Conservation (phyloP, 495 filamentous ascomycete genomes). For the Penicillium verhagenii region DNA sequence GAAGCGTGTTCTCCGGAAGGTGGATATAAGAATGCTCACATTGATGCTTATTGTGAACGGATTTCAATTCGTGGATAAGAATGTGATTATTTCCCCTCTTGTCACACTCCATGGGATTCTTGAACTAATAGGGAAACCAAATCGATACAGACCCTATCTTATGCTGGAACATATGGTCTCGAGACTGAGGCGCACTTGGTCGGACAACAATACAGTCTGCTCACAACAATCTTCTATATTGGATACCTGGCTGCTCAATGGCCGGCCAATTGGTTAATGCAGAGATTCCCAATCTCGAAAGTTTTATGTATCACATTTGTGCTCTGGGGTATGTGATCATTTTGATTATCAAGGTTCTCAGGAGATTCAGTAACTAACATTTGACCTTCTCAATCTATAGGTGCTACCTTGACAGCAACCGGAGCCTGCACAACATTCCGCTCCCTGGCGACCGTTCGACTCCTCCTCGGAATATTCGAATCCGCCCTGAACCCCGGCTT, state of each 20-base stretch:
- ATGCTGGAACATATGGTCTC: neutral
- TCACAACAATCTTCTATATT: neutral
- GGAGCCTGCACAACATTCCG: neutral
- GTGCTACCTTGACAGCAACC: neutral
- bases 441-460: neutral
- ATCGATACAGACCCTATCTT: neutral
- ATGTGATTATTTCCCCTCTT: neutral
- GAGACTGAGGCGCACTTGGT: neutral
- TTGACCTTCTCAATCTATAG: neutral
- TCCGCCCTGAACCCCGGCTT: conserved; percentile 1
- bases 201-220: neutral
- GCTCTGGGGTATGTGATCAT: neutral
- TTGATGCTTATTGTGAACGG: neutral
- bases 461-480: conserved; percentile 4
- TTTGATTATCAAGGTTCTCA: neutral
- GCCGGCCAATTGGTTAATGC: conserved; percentile 1
- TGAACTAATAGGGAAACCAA: neutral
- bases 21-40: neutral
- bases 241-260: neutral
- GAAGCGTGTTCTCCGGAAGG: neutral
- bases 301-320: neutral
- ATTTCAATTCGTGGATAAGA: neutral
- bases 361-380: neutral
- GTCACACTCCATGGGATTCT: neutral
- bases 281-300: neutral